Evolutionary conservation across 495 filamentous ascomycete species (phyloP).

Genomic region (Aspergillus bridgeri): DNA sequence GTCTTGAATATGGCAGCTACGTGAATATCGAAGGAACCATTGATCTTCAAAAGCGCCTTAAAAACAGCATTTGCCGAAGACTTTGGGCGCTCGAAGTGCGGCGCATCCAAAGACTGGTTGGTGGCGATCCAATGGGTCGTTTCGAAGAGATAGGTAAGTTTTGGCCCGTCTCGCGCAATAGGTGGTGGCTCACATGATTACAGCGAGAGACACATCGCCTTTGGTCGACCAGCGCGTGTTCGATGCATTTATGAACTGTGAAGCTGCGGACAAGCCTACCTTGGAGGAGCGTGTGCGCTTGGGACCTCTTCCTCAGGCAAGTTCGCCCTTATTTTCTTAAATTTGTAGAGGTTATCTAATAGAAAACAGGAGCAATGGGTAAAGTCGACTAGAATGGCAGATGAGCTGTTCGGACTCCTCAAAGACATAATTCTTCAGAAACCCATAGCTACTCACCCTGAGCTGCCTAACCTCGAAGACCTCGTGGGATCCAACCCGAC

Average conservation of each 20-base stretch:
- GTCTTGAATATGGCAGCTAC: conserved; percentile 38
- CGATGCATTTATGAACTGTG: conserved; percentile 46
- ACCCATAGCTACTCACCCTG: conserved; percentile 24
- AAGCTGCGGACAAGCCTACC: conserved; percentile 32
- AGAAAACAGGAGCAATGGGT: conserved; percentile 37
- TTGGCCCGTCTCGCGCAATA: not conserved
- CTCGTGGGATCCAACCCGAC: conserved; percentile 21
- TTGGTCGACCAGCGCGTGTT: conserved; percentile 34
- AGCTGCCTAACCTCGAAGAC: conserved; percentile 29
- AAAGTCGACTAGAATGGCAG: conserved; percentile 32
- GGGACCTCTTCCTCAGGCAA: conserved; percentile 41
- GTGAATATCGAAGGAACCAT: conserved; percentile 41
- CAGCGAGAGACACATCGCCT: conserved; percentile 31
- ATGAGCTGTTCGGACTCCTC: conserved; percentile 34
- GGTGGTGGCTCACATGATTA: conserved; percentile 3
- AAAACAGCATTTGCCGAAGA: conserved; percentile 38
- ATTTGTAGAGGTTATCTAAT: not conserved
- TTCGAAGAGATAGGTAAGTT: conserved; percentile 40
- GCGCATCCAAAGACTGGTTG: conserved; percentile 39
- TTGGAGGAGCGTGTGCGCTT: conserved; percentile 42
- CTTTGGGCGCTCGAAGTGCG: conserved; percentile 42
- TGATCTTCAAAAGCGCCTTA: conserved; percentile 33
- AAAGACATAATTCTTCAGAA: conserved; percentile 33
- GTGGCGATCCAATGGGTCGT: conserved; percentile 32
- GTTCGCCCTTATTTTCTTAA: conserved; percentile 4